Evolutionary conservation across 2,329 filamentous ascomycete species (phyloP).

Genomic region (Trichoderma arundinaceum): DNA sequence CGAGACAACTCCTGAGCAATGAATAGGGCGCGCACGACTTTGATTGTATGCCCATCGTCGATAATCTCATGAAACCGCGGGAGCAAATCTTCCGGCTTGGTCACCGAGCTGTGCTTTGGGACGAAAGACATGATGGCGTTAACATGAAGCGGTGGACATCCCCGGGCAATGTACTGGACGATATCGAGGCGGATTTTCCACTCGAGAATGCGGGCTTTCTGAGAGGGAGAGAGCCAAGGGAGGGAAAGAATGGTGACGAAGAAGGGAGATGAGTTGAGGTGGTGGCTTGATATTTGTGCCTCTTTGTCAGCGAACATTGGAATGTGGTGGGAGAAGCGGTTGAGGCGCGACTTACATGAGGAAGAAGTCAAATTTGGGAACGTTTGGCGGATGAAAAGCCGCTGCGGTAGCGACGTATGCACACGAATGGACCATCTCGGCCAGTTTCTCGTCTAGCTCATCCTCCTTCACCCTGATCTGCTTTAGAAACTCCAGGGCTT

Average conservation of each 20-base stretch:
- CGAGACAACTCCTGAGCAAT: constrained; percentile 62
- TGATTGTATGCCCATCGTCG: constrained; percentile 84
- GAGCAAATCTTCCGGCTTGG: constrained; percentile 56
- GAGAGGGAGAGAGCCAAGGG: constrained; percentile 63
- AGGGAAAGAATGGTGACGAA: constrained; percentile 71
- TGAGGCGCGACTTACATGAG: constrained; percentile 52
- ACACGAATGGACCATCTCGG: constrained; percentile 71
- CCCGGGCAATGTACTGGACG: constrained; percentile 72
- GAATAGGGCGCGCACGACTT: constrained; percentile 72
- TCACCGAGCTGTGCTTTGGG: constrained; percentile 52
- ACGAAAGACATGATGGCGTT: constrained; percentile 66
- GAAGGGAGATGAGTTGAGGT: constrained; percentile 72
- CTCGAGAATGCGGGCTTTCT: constrained; percentile 75
- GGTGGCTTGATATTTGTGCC: constrained; percentile 58
- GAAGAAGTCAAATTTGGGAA: constrained; percentile 82
- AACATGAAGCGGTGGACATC: constrained; percentile 63
- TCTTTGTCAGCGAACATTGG: neutral
- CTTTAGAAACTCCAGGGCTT: constrained; percentile 66
- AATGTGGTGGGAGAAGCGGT: constrained; percentile 31
- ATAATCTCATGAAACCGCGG: constrained; percentile 53
- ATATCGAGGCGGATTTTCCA: constrained; percentile 82
- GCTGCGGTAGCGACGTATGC: constrained; percentile 58
- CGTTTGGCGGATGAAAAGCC: constrained; percentile 67
- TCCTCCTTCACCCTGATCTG: constrained; percentile 62
- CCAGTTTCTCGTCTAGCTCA: constrained; percentile 60